Base-by-base conservation (phyloP, 495 filamentous ascomycete species). In the Hypoxylon cercidicola region DNA sequence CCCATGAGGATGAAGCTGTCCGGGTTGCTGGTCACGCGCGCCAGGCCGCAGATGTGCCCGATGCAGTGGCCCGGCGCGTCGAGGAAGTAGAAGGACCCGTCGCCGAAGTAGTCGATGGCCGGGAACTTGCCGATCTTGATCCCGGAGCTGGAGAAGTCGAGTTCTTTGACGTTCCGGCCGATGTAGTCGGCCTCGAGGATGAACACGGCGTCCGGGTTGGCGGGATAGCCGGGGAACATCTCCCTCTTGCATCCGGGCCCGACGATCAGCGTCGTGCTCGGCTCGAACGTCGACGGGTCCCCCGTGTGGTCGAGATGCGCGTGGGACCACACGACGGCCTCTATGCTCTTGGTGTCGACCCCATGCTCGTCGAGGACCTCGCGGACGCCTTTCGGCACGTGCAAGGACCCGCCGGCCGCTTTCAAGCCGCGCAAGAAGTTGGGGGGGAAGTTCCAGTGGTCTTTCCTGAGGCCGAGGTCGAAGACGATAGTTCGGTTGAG, bases 291-390 rank as follows among this genome's bases (percentile, higher is more conserved):
- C 0, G 76, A 74, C 2, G 81, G 77, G 50, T 89, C 80, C 10
- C 87, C 88, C 8, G 76, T 77, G 66, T 90, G 88, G 64, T 89
- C 87, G 60, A 84, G 84, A 67, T 90, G 88, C 50, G 72, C 71
- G 59, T 88, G 85, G 25, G 81, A 84, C 81, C 83, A 86, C 44
- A 89, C 78, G 32, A 89, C 77, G 11, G 76, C 82, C n/a, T 86
- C 81, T 44, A 91, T 82, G 19, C 69, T 70, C 10, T 66, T 67
- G 0, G 76, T 67, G 19, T 82, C 72, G 9, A 85, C 66, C 6
- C 78, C 81, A 44, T 80, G 61, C 12, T 80, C 79, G 4, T 77
- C 55, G 0, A 88, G 66, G 34, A 85, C 79, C 15, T 87, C 83
- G 12, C 66, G 68, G 0, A 88, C 79, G 35, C 81, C 73, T 52